Base-by-base conservation (phyloP, 169 alveolate genomes). In the Cryptosporidium baileyi region DNA sequence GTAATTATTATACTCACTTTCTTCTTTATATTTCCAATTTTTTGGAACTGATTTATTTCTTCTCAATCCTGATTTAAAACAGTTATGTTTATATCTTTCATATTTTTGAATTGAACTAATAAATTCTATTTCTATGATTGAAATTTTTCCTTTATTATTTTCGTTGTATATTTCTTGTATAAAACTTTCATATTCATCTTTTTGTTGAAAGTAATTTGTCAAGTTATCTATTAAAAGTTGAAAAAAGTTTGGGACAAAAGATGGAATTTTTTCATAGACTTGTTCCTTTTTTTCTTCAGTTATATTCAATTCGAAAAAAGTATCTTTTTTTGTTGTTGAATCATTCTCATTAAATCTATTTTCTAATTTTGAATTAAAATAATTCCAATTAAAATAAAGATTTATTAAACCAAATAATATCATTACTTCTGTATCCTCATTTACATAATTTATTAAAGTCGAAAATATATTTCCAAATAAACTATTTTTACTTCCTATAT, bases 41-140 rank as follows among this genome's bases (percentile, higher is more conserved):
- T 59, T 24, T 7, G 85, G 74, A 4, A 74, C 3, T 9, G 85
- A 74, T 22, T 36, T 74, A 15, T 60, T 28, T 74, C 85, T 74
- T 54, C 28, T 74, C 3, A 15, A 11, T 32, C 26, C 17, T 11
- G 1, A 7, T 22, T 17, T 4, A n/a, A n/a, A n/a, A n/a, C n/a
- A n/a, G n/a, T n/a, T n/a, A n/a, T n/a, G n/a, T n/a, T n/a, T n/a
- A n/a, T n/a, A n/a, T n/a, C n/a, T n/a, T n/a, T n/a, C n/a, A n/a
- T n/a, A n/a, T n/a, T n/a, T n/a, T n/a, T n/a, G n/a, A n/a, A n/a
- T n/a, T n/a, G n/a, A n/a, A n/a, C 17, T 22, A 5, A 15, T 49
- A 13, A 47, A 13, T 22, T 65, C 81, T 22, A 65, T 44, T 15
- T 65, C 81, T 15, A 65, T 30, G 13, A 17, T 17, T 2, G 60